Percentiles rank a stretch among this genome's conserved stretches.
Conservation (phyloP, 2,329 filamentous ascomycete species). For the Chrysosporium queenslandicum region DNA sequence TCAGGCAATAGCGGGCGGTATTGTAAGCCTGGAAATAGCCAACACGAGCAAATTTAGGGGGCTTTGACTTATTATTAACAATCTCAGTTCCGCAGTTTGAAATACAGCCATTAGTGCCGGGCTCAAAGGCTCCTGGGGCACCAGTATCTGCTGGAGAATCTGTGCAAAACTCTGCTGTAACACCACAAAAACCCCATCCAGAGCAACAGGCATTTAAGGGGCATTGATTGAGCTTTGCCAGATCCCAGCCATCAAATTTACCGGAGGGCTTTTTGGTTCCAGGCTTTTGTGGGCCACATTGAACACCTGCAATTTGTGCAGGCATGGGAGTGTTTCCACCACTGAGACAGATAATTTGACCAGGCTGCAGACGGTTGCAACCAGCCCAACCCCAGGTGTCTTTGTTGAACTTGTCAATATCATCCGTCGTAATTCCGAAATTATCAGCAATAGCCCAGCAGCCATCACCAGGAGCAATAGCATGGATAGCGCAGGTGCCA, state of each 20-base stretch:
- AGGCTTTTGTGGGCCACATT: slow-evolving; percentile 40
- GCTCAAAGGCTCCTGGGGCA: slow-evolving; percentile 15
- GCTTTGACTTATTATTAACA: slow-evolving; percentile 21
- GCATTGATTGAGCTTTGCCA: slow-evolving; percentile 40
- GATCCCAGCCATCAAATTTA: slow-evolving; percentile 25
- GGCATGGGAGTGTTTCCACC: slow-evolving; percentile 36
- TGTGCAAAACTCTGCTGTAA: slow-evolving; percentile 38
- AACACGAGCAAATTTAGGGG: slow-evolving; percentile 18
- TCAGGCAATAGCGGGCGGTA: slow-evolving; percentile 24
- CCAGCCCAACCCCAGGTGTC: slow-evolving; percentile 39
- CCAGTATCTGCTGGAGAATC: slow-evolving; percentile 22
- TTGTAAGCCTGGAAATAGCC: slow-evolving; percentile 29
- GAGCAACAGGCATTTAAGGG: slow-evolving; percentile 38
- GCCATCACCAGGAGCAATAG: slow-evolving; percentile 26
- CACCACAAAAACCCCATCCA: slow-evolving; percentile 40
- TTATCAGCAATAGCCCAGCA: too few species aligned
- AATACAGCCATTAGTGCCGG: slow-evolving; percentile 32
- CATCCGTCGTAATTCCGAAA: too few species aligned
- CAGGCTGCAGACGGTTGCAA: slow-evolving; percentile 28
- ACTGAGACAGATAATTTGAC: slow-evolving; percentile 34
- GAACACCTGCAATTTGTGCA: slow-evolving; percentile 27
- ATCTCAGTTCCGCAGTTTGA: slow-evolving; percentile 17
- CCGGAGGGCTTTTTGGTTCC: slow-evolving; percentile 29
- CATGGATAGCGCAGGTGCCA: slow-evolving; percentile 30
- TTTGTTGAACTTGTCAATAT: slow-evolving; percentile 36